Base-by-base conservation (phyloP, 345 rosid species). In the Hypericum perforatum region DNA sequence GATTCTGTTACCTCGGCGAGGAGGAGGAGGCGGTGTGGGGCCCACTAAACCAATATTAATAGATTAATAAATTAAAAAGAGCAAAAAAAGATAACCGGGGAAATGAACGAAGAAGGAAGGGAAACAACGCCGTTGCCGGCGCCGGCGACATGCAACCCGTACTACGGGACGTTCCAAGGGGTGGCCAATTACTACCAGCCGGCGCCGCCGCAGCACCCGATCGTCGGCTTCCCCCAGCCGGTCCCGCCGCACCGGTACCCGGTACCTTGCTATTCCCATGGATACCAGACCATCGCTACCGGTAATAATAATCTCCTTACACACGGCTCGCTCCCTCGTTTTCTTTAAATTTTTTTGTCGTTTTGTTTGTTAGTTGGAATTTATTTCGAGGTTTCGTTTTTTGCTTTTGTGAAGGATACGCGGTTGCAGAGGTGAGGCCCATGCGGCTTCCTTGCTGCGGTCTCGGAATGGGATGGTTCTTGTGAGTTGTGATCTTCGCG, bases 141-240 rank as follows among this genome's bases (percentile, higher is more conserved):
- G 4, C 61, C 15, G 58, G 63, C 58, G 63, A 66, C 60, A 58
- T 54, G 14, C 78, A 55, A 36, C 47, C 78, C 62, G 54, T 65
- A 65, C 51, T 70, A 89, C 70, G 97, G 97, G 7, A 83, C 97
- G 50, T 89, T 89, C 62, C 97, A 86, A 65, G 95, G 97, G 61
- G 97, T 81, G 0, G 84, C 87, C 15, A 89, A 89, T 49, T 79
- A 76, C 65, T 72, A 71, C 29, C 75, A 74, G 63, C 78, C 78
- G 0, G 72, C 63, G 59, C 76, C 66, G 16, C 79, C 70, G 45
- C 70, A 54, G 12, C 80, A 59, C 11, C 65, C 60, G 46, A 62
- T 59, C 13, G 66, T 69, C 59, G 76, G 77, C 37, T 61, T 71
- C 50, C 82, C 82, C 7, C 76, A 58, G 37, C 69, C 81, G 8